These are phyloP conservation scores for Triticum turgidum DNA, from an alignment of 176 grass and related monocot genomes.

Conservation along the genomic window DNA sequence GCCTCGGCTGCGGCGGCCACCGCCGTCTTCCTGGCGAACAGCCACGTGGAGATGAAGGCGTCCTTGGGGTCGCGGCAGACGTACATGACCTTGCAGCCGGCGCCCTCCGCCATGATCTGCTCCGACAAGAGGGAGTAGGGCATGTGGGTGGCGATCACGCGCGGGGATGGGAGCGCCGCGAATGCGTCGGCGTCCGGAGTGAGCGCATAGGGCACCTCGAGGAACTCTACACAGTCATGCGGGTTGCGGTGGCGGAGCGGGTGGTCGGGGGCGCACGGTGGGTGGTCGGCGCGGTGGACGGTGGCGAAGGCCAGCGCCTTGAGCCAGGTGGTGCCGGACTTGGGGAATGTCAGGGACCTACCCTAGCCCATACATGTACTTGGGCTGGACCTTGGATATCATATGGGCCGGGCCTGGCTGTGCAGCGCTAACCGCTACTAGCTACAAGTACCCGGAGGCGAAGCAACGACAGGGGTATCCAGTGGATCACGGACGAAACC, in stretches of 20 bases:
- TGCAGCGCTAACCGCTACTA: no score
- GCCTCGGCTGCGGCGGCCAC: background rate
- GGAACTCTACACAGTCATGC: conserved; percentile 32
- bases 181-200: background rate
- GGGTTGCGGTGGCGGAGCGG: conserved; percentile 22
- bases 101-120: background rate
- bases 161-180: background rate
- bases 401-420: no score
- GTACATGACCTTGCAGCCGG: conserved; percentile 28
- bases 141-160: conserved; percentile 27
- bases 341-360: background rate
- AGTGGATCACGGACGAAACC: no score
- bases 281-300: background rate
- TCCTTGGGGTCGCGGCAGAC: conserved; percentile 56
- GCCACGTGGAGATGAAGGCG: conserved; percentile 19
- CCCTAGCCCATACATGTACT: no score
- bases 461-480: no score
- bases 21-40: background rate
- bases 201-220: background rate
- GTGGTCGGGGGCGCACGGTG: background rate
- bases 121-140: conserved; percentile 38
- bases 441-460: no score
- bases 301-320: conserved; percentile 34
- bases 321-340: conserved; percentile 48
- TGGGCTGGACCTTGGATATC: no score